These are phyloP conservation scores for Arthrobotrys entomopaga DNA, from an alignment of 2,329 filamentous ascomycete species.

Conservation along the genomic window DNA sequence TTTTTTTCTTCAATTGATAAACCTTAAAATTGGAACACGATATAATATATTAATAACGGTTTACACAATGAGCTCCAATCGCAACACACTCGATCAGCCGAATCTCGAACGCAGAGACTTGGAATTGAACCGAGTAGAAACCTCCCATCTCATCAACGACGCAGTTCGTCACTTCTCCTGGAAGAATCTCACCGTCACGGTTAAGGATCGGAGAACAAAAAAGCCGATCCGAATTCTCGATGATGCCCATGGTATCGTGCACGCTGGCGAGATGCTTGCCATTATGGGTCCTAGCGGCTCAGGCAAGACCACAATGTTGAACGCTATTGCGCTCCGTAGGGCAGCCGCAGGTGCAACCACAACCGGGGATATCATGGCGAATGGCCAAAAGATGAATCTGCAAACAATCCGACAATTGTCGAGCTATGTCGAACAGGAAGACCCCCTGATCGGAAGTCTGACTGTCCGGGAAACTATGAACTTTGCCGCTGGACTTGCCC, in stretches of 20 bases:
- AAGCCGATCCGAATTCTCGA: conserved; percentile 67
- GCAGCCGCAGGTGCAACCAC: conserved; percentile 85
- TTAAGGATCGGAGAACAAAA: conserved; percentile 71
- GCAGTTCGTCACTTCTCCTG: conserved; percentile 70
- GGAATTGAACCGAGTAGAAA: background rate
- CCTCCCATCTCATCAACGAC: background rate
- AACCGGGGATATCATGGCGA: conserved; percentile 83
- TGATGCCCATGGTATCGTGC: conserved; percentile 90
- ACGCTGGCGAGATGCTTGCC: conserved; percentile 87
- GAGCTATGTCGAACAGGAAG: conserved; percentile 72
- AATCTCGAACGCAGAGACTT: background rate
- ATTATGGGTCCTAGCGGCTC: conserved; percentile 92
- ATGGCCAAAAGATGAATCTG: conserved; percentile 74
- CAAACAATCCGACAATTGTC: conserved; percentile 84
- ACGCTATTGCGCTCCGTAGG: conserved; percentile 84
- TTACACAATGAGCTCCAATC: background rate
- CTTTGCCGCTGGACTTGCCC: conserved; percentile 72
- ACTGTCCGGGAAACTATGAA: conserved; percentile 74
- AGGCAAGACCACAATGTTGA: conserved; percentile 91
- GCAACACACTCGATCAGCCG: background rate
- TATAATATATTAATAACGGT: too few species aligned
- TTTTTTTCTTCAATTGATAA: too few species aligned
- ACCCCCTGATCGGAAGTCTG: conserved; percentile 72
- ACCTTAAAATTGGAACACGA: too few species aligned
- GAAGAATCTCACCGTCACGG: conserved; percentile 76